phyloP scores from a whole-genome alignment of 148 eudicot species.

The Cornus florida region DNA sequence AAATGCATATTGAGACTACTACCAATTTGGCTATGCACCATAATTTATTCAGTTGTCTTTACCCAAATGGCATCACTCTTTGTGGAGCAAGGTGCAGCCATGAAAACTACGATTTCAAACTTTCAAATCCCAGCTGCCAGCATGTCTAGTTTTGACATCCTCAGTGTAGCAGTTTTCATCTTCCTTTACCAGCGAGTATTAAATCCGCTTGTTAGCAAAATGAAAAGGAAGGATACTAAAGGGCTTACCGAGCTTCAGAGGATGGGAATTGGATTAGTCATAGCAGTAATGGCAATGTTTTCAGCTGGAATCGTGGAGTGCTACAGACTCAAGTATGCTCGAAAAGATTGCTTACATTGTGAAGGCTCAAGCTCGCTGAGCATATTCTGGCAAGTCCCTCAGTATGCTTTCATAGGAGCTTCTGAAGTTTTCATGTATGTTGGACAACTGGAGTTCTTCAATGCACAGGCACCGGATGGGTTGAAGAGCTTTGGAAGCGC shows the following conservation, averaged over 20 bases:
- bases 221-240: conserved; percentile 42
- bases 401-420: conserved; percentile 73
- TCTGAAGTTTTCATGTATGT: conserved; percentile 97
- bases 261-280: conserved; percentile 85
- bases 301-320: conserved; percentile 76
- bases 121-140: conserved; percentile 82
- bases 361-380: conserved; percentile 63
- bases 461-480: conserved; percentile 86
- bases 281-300: conserved; percentile 79
- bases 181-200: conserved; percentile 60
- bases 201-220: conserved; percentile 50
- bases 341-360: conserved; percentile 56
- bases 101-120: conserved; percentile 57
- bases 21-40: conserved; percentile 92
- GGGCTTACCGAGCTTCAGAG: conserved; percentile 84
- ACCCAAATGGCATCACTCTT: conserved; percentile 94
- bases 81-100: conserved; percentile 87
- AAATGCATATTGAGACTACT: conserved; percentile 77
- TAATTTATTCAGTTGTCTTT: conserved; percentile 81
- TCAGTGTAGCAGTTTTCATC: conserved; percentile 69
- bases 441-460: conserved; percentile 89
- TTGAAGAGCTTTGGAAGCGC: conserved; percentile 95
- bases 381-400: conserved; percentile 93
- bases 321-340: conserved; percentile 65
- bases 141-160: conserved; percentile 86